Conservation (phyloP, 2,329 filamentous ascomycete genomes). For the Fusarium hainanense region DNA sequence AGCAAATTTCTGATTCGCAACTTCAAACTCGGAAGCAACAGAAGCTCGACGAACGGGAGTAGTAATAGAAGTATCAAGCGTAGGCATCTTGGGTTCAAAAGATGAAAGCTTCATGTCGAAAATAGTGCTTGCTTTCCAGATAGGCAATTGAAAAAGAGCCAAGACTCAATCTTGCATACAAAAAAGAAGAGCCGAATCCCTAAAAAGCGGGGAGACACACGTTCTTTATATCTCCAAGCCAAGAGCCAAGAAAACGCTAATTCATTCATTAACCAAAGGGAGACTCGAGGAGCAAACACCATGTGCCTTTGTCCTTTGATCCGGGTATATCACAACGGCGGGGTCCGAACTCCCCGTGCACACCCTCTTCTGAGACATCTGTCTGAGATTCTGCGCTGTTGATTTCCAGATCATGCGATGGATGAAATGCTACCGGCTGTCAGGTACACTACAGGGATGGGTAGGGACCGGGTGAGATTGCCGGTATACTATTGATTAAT, state of each 20-base stretch:
- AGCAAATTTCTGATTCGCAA: constrained; percentile 40
- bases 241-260: constrained; percentile 16
- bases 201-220: background rate
- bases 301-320: constrained; percentile 22
- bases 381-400: constrained; percentile 29
- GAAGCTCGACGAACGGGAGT: constrained; percentile 14
- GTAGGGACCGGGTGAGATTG: constrained; percentile 24
- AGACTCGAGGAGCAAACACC: background rate
- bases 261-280: background rate
- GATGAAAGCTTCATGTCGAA: fast-evolving
- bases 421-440: constrained; percentile 5
- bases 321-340: constrained; percentile 29
- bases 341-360: constrained; percentile 39
- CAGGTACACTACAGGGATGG: constrained; percentile 11
- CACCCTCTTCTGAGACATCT: constrained; percentile 8
- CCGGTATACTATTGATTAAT: constrained; percentile 16
- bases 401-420: constrained; percentile 38
- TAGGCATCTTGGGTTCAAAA: constrained; percentile 12
- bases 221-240: background rate
- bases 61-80: constrained; percentile 5
- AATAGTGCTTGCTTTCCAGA: fast-evolving
- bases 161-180: background rate
- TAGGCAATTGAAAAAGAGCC: background rate
- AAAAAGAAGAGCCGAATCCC: background rate
- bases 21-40: constrained; percentile 37